Evolutionary conservation across 495 filamentous ascomycete genomes (phyloP).

Genomic region (Acidomyces sp.): DNA sequence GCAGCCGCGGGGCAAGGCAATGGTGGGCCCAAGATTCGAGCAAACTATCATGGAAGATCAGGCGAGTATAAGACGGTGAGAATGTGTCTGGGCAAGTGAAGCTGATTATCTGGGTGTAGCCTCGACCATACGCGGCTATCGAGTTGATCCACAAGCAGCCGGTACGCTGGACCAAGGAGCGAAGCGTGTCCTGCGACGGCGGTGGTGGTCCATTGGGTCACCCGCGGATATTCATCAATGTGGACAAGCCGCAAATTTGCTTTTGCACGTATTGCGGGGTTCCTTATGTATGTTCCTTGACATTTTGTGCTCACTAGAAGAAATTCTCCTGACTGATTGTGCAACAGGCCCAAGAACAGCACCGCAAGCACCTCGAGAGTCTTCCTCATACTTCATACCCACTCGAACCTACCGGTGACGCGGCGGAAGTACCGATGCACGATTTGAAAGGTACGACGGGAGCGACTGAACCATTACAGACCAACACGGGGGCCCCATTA

Average conservation of each 20-base stretch:
- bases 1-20: slow-evolving; percentile 62
- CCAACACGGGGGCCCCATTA: slow-evolving; percentile 30
- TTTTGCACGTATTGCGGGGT: slow-evolving; percentile 88
- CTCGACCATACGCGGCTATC: slow-evolving; percentile 75
- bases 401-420: slow-evolving; percentile 34
- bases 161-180: slow-evolving; percentile 76
- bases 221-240: slow-evolving; percentile 90
- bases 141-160: slow-evolving; percentile 93
- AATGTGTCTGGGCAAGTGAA: slow-evolving; percentile 6
- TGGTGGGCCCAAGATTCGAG: slow-evolving; percentile 90
- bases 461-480: slow-evolving; percentile 15
- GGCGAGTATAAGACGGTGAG: slow-evolving; percentile 27
- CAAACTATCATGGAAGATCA: slow-evolving; percentile 85
- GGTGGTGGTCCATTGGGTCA: slow-evolving; percentile 87
- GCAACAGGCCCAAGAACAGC: slow-evolving; percentile 67
- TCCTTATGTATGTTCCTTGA: slow-evolving; percentile 61
- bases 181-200: slow-evolving; percentile 76
- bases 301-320: too few species aligned
- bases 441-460: slow-evolving; percentile 17
- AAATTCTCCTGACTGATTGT: neutral
- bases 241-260: slow-evolving; percentile 88
- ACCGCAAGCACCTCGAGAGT: slow-evolving; percentile 68
- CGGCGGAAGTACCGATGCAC: slow-evolving; percentile 25
- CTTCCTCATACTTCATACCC: slow-evolving; percentile 68
- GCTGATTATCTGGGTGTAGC: slow-evolving; percentile 38